phyloP scores from a whole-genome alignment of 805 yeast genomes.

The Saccharomyces paradoxus region DNA sequence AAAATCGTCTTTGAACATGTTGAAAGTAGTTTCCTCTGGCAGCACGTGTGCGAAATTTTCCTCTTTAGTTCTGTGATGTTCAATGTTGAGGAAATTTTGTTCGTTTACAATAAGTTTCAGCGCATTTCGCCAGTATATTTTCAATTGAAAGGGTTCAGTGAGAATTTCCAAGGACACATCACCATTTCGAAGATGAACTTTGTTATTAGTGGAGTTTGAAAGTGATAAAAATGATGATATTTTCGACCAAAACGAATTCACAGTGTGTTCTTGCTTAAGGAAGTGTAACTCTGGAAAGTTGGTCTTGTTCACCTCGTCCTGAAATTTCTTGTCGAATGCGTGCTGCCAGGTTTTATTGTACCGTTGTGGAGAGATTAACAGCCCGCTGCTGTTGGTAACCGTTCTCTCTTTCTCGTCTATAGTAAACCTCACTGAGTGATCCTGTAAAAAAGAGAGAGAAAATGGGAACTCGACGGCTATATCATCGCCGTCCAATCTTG shows the following conservation, averaged over 20 bases:
- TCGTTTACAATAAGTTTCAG: conserved; percentile 58
- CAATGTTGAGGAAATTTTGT: conserved; percentile 64
- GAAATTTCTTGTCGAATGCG: conserved; percentile 37
- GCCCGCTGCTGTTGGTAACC: conserved; percentile 17
- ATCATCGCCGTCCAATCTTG: conserved; percentile 26
- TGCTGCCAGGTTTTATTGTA: conserved; percentile 53
- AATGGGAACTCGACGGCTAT: conserved; percentile 45
- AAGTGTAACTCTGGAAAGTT: not conserved
- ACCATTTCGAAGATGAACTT: not conserved
- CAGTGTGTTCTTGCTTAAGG: not conserved
- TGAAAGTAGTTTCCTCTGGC: conserved; percentile 54
- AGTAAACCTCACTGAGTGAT: conserved; percentile 51
- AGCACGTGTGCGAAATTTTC: conserved; percentile 36
- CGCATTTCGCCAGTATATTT: conserved; percentile 38
- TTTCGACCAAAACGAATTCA: not conserved
- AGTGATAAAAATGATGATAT: not conserved
- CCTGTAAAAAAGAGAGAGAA: conserved; percentile 42
- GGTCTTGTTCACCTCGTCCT: conserved; percentile 6
- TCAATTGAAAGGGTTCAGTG: conserved; percentile 34
- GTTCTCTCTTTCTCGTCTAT: conserved; percentile 50
- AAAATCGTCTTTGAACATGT: conserved; percentile 66
- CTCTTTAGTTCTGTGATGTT: conserved; percentile 57
- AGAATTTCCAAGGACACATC: not conserved
- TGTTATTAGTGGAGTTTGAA: not conserved
- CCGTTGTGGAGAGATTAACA: conserved; percentile 38